A percentile compares a stretch with the other conserved stretches of the same genome.
These are phyloP conservation scores for Podospora pseudoanserina DNA, from an alignment of 495 filamentous ascomycete species.

Conservation along the genomic window DNA sequence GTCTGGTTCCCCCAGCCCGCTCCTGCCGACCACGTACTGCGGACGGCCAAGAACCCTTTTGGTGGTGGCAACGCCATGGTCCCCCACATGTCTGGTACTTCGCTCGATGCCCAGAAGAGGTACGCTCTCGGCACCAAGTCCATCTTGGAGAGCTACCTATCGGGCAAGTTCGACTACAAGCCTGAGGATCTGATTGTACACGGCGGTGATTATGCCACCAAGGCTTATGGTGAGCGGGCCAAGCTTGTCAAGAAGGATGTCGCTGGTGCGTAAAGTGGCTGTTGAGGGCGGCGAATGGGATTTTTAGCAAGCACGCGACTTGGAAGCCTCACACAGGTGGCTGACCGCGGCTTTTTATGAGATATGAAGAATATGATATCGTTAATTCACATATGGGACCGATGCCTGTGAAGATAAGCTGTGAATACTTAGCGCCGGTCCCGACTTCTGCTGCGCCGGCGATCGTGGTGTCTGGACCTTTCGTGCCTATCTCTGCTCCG, in stretches of 20 bases:
- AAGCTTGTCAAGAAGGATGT: conserved; percentile 29
- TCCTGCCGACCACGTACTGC: conserved; percentile 89
- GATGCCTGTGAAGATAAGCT: background rate
- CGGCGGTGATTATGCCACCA: conserved; percentile 90
- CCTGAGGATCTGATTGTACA: conserved; percentile 90
- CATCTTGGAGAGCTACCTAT: conserved; percentile 89
- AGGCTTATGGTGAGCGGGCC: conserved; percentile 83
- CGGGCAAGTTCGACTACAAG: conserved; percentile 79
- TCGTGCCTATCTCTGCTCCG: conserved; percentile 15
- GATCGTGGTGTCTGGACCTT: conserved; percentile 13
- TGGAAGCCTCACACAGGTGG: background rate
- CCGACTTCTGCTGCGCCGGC: conserved; percentile 21
- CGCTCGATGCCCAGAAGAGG: conserved; percentile 92
- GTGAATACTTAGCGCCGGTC: background rate
- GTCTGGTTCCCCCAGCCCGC: conserved; percentile 84
- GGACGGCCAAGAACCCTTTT: conserved; percentile 89
- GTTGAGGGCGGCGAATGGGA: background rate
- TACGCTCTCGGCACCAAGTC: conserved; percentile 86
- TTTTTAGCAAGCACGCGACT: background rate
- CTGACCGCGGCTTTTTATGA: background rate
- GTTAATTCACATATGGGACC: background rate
- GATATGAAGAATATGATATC: background rate
- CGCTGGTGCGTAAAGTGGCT: background rate
- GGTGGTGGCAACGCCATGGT: conserved; percentile 98
- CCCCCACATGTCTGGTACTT: conserved; percentile 96